A percentile compares a stretch with the other conserved stretches of the same genome.
Evolutionary conservation across 2,329 filamentous ascomycete species (phyloP).

Genomic region (Daldinia eschscholtzii): DNA sequence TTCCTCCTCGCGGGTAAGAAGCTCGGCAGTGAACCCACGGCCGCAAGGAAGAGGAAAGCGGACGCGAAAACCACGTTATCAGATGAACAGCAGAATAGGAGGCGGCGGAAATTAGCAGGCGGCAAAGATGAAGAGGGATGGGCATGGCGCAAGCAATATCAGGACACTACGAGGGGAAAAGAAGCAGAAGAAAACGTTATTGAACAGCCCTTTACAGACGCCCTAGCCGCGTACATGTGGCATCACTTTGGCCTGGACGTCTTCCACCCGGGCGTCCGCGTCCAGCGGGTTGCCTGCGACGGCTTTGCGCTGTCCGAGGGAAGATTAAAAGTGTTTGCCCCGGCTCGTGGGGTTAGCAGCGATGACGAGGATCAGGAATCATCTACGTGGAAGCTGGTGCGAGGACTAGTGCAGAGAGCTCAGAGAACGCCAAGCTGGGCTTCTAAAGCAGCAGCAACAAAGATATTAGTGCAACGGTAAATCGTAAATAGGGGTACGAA

Average conservation of each 20-base stretch:
- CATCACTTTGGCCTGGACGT: slow-evolving; percentile 68
- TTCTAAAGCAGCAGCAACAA: not conserved
- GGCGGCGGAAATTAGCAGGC: slow-evolving; percentile 62
- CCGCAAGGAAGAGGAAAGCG: slow-evolving; percentile 46
- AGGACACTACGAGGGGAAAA: not conserved
- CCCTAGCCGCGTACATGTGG: slow-evolving; percentile 63
- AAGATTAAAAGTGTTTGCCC: slow-evolving; percentile 62
- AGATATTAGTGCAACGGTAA: slow-evolving; percentile 8
- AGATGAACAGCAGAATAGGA: slow-evolving; percentile 45
- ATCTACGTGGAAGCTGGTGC: slow-evolving; percentile 38
- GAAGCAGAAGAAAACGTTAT: slow-evolving; percentile 13
- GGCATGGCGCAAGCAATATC: slow-evolving; percentile 58
- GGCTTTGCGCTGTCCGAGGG: slow-evolving; percentile 68
- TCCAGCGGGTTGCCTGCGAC: slow-evolving; percentile 67
- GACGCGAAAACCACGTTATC: slow-evolving; percentile 28
- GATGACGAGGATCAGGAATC: slow-evolving; percentile 8
- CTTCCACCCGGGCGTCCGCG: slow-evolving; percentile 66
- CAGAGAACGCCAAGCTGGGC: slow-evolving; percentile 24
- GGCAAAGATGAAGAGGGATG: slow-evolving; percentile 65
- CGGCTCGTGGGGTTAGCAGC: slow-evolving; percentile 15
- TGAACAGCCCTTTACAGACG: slow-evolving; percentile 63
- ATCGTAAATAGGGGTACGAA: not conserved
- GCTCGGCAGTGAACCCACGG: slow-evolving; percentile 18
- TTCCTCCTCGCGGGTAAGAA: slow-evolving; percentile 60
- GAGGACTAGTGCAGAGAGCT: slow-evolving; percentile 34